Evolutionary conservation across 1,284 basidiomycete species (phyloP).

Genomic region (Cystobasidium pallidum): DNA sequence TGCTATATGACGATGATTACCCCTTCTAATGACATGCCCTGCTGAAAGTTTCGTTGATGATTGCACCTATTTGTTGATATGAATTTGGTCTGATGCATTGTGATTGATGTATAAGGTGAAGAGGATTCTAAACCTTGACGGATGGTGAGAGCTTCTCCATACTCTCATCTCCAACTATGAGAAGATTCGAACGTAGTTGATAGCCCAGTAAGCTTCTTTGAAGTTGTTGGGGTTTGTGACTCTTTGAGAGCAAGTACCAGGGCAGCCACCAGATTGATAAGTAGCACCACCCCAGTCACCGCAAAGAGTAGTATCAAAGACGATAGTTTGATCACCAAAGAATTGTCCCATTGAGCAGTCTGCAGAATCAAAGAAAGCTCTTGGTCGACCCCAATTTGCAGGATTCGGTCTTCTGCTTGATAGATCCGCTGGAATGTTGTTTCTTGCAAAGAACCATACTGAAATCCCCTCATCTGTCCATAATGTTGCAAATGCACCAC

Average conservation of each 20-base stretch:
- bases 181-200: conserved; percentile 47
- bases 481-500: conserved; percentile 75
- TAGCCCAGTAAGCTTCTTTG: conserved; percentile 52
- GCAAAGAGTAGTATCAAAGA: conserved; percentile 73
- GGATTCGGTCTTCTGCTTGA: conserved; percentile 52
- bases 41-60: not conserved
- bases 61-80: too few relatives aligned
- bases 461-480: conserved; percentile 71
- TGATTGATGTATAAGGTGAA: too few relatives aligned
- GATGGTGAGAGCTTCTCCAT: too few relatives aligned
- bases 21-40: not conserved
- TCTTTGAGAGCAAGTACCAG: conserved; percentile 68
- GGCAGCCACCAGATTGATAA: conserved; percentile 67
- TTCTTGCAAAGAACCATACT: conserved; percentile 67
- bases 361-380: conserved; percentile 66
- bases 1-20: not conserved
- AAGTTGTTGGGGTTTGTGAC: conserved; percentile 70
- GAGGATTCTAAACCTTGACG: too few relatives aligned
- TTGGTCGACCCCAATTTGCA: conserved; percentile 66
- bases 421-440: conserved; percentile 71
- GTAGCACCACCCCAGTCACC: conserved; percentile 80
- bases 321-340: conserved; percentile 70
- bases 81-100: not conserved
- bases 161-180: not conserved
- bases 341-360: conserved; percentile 68